Conservation (phyloP, 1,284 basidiomycete species). For the Cryptococcus sp. region DNA sequence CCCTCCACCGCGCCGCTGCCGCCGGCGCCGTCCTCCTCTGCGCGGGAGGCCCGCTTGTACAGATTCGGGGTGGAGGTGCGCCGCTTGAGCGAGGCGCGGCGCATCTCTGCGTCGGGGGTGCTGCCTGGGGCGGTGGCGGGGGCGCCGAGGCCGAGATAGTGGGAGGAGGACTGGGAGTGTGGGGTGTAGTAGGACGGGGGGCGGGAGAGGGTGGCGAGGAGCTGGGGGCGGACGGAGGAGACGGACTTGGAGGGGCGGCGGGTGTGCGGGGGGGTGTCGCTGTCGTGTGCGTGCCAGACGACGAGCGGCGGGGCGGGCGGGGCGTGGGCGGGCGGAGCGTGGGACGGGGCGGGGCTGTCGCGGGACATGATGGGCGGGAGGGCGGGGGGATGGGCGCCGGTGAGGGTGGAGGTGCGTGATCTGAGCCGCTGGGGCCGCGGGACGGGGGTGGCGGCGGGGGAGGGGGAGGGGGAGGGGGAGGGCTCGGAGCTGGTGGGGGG, state of each 20-base stretch:
- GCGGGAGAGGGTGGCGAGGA: conserved; percentile 7
- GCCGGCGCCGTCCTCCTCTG: conserved; percentile 9
- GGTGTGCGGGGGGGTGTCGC: background rate
- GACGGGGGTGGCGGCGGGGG: too few species aligned
- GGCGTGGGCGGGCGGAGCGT: conserved; percentile 1
- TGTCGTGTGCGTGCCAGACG: too few species aligned
- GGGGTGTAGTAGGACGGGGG: conserved; percentile 16
- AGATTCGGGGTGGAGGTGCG: conserved; percentile 41
- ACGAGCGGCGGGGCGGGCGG: background rate
- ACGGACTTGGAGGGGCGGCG: conserved; percentile 18
- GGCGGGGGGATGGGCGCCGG: too few species aligned
- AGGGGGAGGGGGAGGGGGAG: too few species aligned
- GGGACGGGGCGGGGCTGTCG: background rate
- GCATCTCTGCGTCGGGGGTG: conserved; percentile 7
- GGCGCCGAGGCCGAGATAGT: too few species aligned
- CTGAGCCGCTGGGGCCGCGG: too few species aligned
- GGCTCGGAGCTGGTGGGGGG: too few species aligned
- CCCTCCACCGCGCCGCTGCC: background rate
- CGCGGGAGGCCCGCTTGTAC: conserved; percentile 8
- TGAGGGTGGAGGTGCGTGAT: too few species aligned
- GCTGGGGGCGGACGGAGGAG: conserved; percentile 7
- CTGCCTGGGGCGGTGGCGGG: too few species aligned
- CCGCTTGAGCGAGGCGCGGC: conserved; percentile 26
- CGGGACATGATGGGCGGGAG: background rate
- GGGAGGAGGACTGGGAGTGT: too few species aligned